A percentile compares a stretch with the other conserved stretches of the same genome.
Evolutionary conservation across 768 basidiomycete genomes (phyloP).

Genomic region (Trametes punicea): DNA sequence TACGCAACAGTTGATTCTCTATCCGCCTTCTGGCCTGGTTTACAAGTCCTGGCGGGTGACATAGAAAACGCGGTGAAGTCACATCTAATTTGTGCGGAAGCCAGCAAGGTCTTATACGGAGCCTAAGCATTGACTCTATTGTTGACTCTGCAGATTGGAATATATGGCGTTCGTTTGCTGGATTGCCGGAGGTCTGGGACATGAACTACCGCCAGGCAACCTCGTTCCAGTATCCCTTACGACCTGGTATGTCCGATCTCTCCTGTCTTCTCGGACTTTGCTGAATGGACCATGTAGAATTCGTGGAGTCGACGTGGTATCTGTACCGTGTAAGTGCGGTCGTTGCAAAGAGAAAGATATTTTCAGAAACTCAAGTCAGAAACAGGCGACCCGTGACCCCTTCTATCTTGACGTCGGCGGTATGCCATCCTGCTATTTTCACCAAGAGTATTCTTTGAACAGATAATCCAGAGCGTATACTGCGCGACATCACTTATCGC

Average conservation of each 20-base stretch:
- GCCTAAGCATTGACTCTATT: not conserved
- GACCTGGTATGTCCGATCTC: slow-evolving; percentile 51
- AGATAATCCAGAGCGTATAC: slow-evolving; percentile 54
- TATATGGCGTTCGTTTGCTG: slow-evolving; percentile 83
- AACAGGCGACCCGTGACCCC: slow-evolving; percentile 84
- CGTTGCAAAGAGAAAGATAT: not conserved
- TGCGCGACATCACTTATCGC: slow-evolving; percentile 70
- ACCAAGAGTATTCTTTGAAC: not conserved
- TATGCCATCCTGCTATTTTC: not conserved
- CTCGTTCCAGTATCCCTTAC: slow-evolving; percentile 73
- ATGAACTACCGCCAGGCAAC: slow-evolving; percentile 69
- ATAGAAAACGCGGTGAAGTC: slow-evolving; percentile 86
- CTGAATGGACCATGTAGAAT: slow-evolving; percentile 48
- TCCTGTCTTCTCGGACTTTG: not conserved
- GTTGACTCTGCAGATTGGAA: slow-evolving; percentile 68
- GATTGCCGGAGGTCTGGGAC: slow-evolving; percentile 91
- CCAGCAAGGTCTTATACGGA: too few relatives aligned
- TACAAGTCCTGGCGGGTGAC: slow-evolving; percentile 86
- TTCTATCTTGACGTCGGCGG: slow-evolving; percentile 87
- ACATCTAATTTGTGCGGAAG: slow-evolving; percentile 78
- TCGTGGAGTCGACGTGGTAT: slow-evolving; percentile 96
- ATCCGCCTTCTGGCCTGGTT: slow-evolving; percentile 96
- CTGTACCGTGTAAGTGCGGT: slow-evolving; percentile 67
- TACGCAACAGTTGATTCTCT: slow-evolving; percentile 89
- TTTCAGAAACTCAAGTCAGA: slow-evolving; percentile 8